Evolutionary conservation across 495 filamentous ascomycete species (phyloP).

Genomic region (Neurospora sp.): DNA sequence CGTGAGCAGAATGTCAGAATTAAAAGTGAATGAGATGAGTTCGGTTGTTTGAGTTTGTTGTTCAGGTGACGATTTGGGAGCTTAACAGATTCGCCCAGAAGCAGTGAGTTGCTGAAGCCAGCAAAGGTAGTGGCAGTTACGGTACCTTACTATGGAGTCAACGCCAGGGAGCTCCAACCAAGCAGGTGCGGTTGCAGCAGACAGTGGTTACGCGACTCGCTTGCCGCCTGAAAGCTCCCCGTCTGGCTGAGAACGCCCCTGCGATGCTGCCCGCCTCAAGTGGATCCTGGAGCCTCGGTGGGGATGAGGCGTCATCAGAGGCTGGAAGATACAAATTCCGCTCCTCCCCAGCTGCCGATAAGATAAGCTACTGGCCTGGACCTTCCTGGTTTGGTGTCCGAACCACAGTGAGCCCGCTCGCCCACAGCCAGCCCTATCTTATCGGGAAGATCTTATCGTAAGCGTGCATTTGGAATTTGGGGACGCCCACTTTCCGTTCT

Average conservation of each 20-base stretch:
- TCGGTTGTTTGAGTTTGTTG: conserved; percentile 2
- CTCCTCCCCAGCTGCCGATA: background rate
- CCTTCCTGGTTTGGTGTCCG: background rate
- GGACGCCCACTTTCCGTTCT: conserved; percentile 1
- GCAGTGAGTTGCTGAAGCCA: background rate
- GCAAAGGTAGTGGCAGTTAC: conserved; percentile 8
- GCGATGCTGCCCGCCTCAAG: background rate
- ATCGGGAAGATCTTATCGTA: conserved; percentile 4
- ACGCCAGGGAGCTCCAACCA: background rate
- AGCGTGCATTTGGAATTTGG: background rate
- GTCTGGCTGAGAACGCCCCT: background rate
- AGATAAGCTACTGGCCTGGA: background rate
- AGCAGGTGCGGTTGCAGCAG: conserved; percentile 8
- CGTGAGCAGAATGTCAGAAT: background rate
- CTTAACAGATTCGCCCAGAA: conserved; percentile 13
- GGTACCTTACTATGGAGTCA: background rate
- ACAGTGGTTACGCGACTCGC: conserved; percentile 30
- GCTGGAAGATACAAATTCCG: conserved; percentile 1
- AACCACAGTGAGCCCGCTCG: background rate
- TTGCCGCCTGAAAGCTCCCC: conserved; percentile 24
- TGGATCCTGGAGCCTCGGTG: background rate
- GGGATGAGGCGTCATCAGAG: background rate
- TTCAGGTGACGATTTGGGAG: conserved; percentile 9
- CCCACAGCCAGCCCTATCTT: background rate
- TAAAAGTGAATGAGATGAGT: background rate